Percentiles rank a stretch among this genome's conserved stretches.
Evolutionary conservation across 225 moss, liverwort and hornwort genomes (phyloP).

Genomic region (Polytrichum formosum): DNA sequence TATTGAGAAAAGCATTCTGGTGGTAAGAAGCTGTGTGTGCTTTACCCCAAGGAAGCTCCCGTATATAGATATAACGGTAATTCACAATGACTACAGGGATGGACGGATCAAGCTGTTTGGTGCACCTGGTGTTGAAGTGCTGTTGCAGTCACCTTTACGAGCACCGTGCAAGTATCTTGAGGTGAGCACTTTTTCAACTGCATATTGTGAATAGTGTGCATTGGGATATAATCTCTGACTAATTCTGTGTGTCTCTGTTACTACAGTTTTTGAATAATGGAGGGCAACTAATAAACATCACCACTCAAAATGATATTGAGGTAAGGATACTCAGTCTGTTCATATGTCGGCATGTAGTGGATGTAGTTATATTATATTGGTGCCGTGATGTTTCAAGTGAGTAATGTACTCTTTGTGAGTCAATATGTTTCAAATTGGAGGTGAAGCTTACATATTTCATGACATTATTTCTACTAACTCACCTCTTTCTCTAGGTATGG

Average conservation of each 20-base stretch:
- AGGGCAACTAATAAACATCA: slow-evolving; percentile 69
- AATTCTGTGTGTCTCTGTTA: no score
- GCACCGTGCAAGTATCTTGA: slow-evolving; percentile 91
- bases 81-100: slow-evolving; percentile 50
- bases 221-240: background rate
- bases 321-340: slow-evolving; percentile 32
- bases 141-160: slow-evolving; percentile 70
- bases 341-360: background rate
- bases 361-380: no score
- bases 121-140: slow-evolving; percentile 68
- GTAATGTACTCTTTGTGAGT: no score
- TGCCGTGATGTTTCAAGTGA: no score
- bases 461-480: no score
- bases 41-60: no score
- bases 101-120: slow-evolving; percentile 91
- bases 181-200: slow-evolving; percentile 35
- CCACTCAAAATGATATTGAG: slow-evolving; percentile 88
- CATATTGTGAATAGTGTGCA: slow-evolving; percentile 11
- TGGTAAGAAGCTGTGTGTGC: no score
- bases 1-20: no score
- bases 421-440: no score
- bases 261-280: slow-evolving; percentile 88
- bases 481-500: slow-evolving; percentile 61
- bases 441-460: no score
- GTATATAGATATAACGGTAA: no score